A percentile compares a stretch with the other conserved stretches of the same genome.
phyloP scores from a whole-genome alignment of 108 stramenopile genomes.

The Bacterosira constricta region DNA sequence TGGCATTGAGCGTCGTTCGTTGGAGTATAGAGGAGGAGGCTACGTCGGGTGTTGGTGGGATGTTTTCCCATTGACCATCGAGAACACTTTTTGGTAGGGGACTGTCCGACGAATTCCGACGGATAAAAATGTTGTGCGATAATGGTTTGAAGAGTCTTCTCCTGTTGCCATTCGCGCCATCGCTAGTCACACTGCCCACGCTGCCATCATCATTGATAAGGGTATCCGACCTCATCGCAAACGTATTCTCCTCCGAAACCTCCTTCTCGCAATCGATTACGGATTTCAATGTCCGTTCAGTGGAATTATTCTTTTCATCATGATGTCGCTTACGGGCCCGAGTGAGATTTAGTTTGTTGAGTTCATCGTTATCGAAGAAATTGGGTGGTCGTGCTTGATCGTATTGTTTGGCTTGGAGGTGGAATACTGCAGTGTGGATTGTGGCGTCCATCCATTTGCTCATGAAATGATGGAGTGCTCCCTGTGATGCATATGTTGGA shows the following conservation, averaged over 20 bases:
- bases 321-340: constrained; percentile 52
- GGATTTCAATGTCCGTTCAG: neutral
- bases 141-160: too few species aligned
- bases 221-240: neutral
- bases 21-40: neutral
- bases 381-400: constrained; percentile 53
- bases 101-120: neutral
- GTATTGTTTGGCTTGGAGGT: constrained; percentile 65
- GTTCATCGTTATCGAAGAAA: constrained; percentile 63
- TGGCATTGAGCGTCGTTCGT: neutral
- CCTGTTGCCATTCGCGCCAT: neutral
- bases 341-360: constrained; percentile 60
- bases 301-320: neutral
- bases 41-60: neutral
- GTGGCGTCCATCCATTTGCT: constrained; percentile 75
- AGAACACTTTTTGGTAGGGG: neutral
- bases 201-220: neutral
- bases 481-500: too few species aligned
- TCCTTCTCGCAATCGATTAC: constrained; percentile 9
- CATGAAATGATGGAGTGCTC: constrained; percentile 60
- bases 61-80: neutral
- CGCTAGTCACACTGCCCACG: neutral
- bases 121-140: too few species aligned
- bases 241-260: neutral
- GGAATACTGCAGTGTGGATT: constrained; percentile 57